These are phyloP conservation scores for Eruca vesicaria DNA, from an alignment of 441 rosid species.

Conservation along the genomic window DNA sequence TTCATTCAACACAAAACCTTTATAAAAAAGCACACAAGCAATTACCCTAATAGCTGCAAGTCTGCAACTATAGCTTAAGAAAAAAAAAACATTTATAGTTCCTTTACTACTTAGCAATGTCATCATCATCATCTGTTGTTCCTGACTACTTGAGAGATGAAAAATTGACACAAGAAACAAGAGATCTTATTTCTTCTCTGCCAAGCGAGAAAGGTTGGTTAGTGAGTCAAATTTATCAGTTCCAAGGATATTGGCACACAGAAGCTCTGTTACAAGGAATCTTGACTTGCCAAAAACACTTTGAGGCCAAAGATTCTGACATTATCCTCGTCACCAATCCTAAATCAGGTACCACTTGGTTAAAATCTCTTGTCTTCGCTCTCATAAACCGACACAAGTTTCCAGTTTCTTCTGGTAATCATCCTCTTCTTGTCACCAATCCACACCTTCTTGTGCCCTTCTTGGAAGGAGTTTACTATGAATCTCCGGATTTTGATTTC, in stretches of 20 bases:
- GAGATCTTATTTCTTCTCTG: slow-evolving; percentile 41
- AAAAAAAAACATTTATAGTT: too few species aligned
- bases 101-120: too few species aligned
- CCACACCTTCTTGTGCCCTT: slow-evolving; percentile 62
- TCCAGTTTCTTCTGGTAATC: slow-evolving; percentile 30
- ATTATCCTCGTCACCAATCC: slow-evolving; percentile 51
- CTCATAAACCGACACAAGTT: slow-evolving; percentile 39
- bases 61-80: too few species aligned
- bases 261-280: slow-evolving; percentile 37
- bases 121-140: slow-evolving; percentile 22
- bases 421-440: slow-evolving; percentile 49
- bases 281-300: slow-evolving; percentile 39
- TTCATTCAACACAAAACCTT: too few species aligned
- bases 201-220: slow-evolving; percentile 52
- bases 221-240: slow-evolving; percentile 31
- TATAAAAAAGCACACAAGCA: too few species aligned
- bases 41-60: too few species aligned
- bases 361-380: slow-evolving; percentile 56
- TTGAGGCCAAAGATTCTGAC: slow-evolving; percentile 46
- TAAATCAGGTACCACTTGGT: slow-evolving; percentile 74
- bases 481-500: slow-evolving; percentile 31
- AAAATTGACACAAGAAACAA: slow-evolving; percentile 34
- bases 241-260: slow-evolving; percentile 45
- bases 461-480: slow-evolving; percentile 41
- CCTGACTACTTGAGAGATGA: slow-evolving; percentile 40